Base-by-base conservation (phyloP, 179 eudicot species). In the Silene vulgaris region DNA sequence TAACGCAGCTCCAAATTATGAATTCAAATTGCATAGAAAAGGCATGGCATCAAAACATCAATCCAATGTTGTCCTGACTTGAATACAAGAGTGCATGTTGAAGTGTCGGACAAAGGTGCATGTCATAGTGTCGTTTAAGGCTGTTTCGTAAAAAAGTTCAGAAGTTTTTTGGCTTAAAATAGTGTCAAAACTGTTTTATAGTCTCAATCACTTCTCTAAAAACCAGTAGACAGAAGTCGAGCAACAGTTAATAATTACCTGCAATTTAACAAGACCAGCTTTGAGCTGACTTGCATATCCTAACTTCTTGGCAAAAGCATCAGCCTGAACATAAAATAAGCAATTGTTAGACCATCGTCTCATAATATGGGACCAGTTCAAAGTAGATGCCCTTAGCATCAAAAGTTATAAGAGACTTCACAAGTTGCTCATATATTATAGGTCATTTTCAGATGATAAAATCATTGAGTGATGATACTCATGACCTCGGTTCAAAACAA, bases 291-390 rank as follows among this genome's bases (percentile, higher is more conserved):
- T 59, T 30, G 87, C 82, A 84, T 92, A 95, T 37, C 96, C 95
- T 63, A 95, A 89, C 79, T 86, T 90, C 88, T 92, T 89, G 23
- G 99, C 97, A 77, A 95, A 95, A 80, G 97, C 99, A 83, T 95
- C 99, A 72, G 97, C 99, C 99, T 95, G 76, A 8, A 73, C 14
- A 37, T 71, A 14, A 40, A 61, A 40, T n/a, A 54, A 73, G 45
- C 63, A 61, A 69, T 71, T 69, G 62, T 50, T 71, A 48, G 56
- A 71, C 13, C 59, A 20, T 59, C 13, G 54, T n/a, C 21, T 16
- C 21, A 19, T 67, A 35, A 40, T 32, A 65, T 32, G n/a, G 35
- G 69, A 32, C n/a, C 6, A 5, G 2, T 30, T 14, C 4, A 21
- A 62, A 13, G 16, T 13, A 50, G n/a, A 50, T 50, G 56, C 1